Evolutionary conservation across 352 stramenopile species (phyloP).

Genomic region (Pythium phragmiticola): DNA sequence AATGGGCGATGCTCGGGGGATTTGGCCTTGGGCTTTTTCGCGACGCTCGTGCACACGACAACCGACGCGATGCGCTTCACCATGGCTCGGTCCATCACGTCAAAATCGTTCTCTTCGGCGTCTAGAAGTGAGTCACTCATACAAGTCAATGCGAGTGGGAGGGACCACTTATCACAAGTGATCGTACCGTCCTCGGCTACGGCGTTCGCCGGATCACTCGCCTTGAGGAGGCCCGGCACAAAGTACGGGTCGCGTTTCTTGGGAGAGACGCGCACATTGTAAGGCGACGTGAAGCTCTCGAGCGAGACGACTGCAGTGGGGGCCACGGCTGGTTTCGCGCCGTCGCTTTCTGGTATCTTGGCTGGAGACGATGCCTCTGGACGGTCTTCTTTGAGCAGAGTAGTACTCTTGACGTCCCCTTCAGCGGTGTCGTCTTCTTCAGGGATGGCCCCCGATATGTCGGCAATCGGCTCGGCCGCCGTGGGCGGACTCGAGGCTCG

Average conservation of each 20-base stretch:
- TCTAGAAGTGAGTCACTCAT: constrained; percentile 30
- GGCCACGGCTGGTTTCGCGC: background rate
- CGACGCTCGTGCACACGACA: constrained; percentile 51
- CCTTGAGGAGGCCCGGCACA: constrained; percentile 44
- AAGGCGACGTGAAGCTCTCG: constrained; percentile 71
- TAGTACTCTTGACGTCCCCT: constrained; percentile 1
- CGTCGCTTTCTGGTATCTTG: background rate
- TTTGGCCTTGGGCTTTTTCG: constrained; percentile 46
- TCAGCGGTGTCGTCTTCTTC: constrained; percentile 20
- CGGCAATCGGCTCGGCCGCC: background rate
- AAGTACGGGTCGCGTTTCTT: constrained; percentile 62
- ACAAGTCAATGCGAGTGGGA: background rate
- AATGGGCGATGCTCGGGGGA: background rate
- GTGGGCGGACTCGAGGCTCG: constrained; percentile 28
- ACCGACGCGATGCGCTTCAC: constrained; percentile 80
- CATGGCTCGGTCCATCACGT: constrained; percentile 77
- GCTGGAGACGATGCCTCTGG: background rate
- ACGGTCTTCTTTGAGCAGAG: background rate
- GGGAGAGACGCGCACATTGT: constrained; percentile 65
- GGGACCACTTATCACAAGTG: background rate
- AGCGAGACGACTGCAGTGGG: constrained; percentile 26
- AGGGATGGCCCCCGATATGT: constrained; percentile 8
- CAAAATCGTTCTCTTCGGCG: constrained; percentile 51
- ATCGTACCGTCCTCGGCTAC: constrained; percentile 35
- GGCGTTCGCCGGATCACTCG: background rate